A percentile compares a stretch with the other conserved stretches of the same genome.
phyloP scores from a whole-genome alignment of 2,329 filamentous ascomycete species.

The Gaeumannomyces tritici region DNA sequence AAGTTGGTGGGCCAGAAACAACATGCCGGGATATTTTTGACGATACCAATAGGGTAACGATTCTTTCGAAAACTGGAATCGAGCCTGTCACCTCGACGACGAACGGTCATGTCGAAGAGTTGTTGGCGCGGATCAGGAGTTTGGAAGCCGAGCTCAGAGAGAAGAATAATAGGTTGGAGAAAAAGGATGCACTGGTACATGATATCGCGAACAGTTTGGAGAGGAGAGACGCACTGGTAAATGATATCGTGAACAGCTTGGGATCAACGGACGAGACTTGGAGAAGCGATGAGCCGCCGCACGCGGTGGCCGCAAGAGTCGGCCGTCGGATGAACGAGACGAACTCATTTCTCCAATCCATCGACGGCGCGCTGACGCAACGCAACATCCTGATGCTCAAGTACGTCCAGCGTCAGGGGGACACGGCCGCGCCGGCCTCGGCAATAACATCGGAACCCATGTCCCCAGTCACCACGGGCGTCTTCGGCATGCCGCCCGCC shows the following conservation, averaged over 20 bases:
- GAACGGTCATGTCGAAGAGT: neutral
- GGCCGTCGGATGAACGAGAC: neutral
- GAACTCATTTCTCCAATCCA: neutral
- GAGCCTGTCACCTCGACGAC: neutral
- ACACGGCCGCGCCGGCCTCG: neutral
- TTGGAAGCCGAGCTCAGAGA: neutral
- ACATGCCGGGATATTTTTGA: neutral
- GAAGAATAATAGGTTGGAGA: neutral
- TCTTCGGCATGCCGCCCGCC: neutral
- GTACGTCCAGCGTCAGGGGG: neutral
- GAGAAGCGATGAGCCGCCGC: neutral
- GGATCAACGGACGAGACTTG: neutral
- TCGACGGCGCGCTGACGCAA: neutral
- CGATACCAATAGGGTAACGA: neutral
- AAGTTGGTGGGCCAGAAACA: neutral
- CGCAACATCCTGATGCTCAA: neutral
- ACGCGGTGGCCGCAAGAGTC: neutral
- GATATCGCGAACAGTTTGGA: neutral
- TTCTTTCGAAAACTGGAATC: neutral
- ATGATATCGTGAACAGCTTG: neutral
- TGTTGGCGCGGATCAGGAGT: neutral
- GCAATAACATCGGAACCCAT: neutral
- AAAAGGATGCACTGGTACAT: neutral
- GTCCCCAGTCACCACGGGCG: neutral
- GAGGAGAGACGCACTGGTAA: neutral